phyloP scores from a whole-genome alignment of 129 eudicot species.

The Helianthus tuberosus region DNA sequence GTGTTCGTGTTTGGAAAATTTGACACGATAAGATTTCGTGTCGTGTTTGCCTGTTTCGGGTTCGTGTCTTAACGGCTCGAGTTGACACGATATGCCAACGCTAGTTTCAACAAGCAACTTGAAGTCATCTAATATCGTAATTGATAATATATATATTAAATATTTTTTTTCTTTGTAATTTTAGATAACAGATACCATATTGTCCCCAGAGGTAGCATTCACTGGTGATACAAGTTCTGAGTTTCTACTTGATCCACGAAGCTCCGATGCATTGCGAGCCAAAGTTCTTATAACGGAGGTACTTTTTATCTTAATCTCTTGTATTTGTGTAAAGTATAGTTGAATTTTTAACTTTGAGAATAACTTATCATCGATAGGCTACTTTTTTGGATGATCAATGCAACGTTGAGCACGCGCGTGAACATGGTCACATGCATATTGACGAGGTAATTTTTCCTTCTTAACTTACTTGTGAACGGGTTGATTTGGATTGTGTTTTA shows the following conservation, averaged over 20 bases:
- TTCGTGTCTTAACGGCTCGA: too few relatives aligned
- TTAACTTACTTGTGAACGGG: not conserved
- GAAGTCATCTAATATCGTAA: not conserved
- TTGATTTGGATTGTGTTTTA: not conserved
- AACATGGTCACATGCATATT: conserved; percentile 95
- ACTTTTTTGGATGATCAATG: conserved; percentile 84
- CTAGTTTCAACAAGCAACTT: not conserved
- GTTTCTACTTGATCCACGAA: conserved; percentile 83
- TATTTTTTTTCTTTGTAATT: not conserved
- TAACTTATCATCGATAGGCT: conserved; percentile 54
- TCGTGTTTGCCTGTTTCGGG: too few relatives aligned
- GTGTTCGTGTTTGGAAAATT: too few relatives aligned
- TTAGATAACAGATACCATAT: conserved; percentile 85
- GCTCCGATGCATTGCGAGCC: conserved; percentile 94
- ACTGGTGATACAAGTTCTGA: conserved; percentile 95
- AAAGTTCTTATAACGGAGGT: conserved; percentile 96
- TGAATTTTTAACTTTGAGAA: not conserved
- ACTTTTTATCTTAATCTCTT: not conserved
- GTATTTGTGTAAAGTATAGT: not conserved
- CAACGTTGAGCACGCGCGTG: conserved; percentile 82
- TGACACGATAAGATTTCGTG: too few relatives aligned
- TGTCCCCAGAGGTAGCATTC: conserved; percentile 95
- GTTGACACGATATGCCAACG: too few relatives aligned
- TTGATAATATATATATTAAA: not conserved
- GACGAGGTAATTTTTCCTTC: conserved; percentile 60